Evolutionary conservation across 1,284 basidiomycete species (phyloP).

Genomic region (Sporisorium scitamineum): DNA sequence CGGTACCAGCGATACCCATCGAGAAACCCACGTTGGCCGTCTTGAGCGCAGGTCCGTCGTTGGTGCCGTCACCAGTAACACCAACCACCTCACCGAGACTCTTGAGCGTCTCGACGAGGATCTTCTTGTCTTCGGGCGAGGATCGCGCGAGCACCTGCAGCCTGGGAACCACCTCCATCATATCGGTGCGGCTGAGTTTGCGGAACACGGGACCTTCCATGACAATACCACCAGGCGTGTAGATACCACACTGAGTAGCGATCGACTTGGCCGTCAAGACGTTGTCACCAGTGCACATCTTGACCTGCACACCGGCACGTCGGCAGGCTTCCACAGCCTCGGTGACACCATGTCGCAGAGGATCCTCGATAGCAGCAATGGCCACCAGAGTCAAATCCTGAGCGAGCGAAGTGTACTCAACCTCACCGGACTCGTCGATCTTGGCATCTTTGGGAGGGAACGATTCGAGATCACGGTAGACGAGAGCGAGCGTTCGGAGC

Average conservation of each 20-base stretch:
- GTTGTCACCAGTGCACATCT: conserved; percentile 99
- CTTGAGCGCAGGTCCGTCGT: conserved; percentile 96
- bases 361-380: conserved; percentile 95
- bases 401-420: conserved; percentile 80
- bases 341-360: conserved; percentile 87
- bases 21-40: conserved; percentile 72
- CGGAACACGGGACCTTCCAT: conserved; percentile 90
- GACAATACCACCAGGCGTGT: conserved; percentile 88
- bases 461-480: conserved; percentile 84
- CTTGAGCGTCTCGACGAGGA: conserved; percentile 89
- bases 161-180: conserved; percentile 73
- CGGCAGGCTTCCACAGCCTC: conserved; percentile 88
- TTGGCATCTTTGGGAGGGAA: conserved; percentile 80
- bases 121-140: conserved; percentile 95
- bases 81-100: conserved; percentile 91
- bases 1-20: conserved; percentile 98
- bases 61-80: conserved; percentile 98
- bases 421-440: conserved; percentile 73
- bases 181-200: conserved; percentile 71
- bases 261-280: conserved; percentile 88
- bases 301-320: conserved; percentile 91
- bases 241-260: conserved; percentile 94
- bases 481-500: conserved; percentile 90
- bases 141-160: conserved; percentile 85
- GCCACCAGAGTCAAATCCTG: conserved; percentile 84